Base-by-base conservation (phyloP, 108 stramenopile species). In the Epithemia pelagica region DNA sequence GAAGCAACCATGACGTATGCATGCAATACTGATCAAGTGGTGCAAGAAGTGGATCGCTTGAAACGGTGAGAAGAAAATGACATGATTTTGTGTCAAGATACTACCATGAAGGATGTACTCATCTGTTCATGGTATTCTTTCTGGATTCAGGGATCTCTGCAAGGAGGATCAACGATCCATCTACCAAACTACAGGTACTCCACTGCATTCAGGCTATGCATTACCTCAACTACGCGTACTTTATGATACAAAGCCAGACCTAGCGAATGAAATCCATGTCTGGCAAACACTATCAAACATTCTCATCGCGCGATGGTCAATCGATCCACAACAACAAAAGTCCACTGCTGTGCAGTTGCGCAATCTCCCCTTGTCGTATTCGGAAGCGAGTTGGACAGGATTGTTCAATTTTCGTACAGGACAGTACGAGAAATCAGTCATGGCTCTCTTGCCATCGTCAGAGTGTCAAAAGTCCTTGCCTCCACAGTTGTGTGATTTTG, bases 361-460 rank as follows among this genome's bases (percentile, higher is more conserved):
- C 20, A 21, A 37, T 32, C 63, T 86, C 29, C 85, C 88, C 8
- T 80, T 92, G 24, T 88, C 88, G 1, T 90, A 82, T 74, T 89
- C 87, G 26, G 92, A 94, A 73, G 92, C 92, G 18, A 83, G 82
- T 62, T 94, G 92, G 92, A 90, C 89, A 3, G 92, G 92, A 29
- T 65, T 94, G 63, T 51, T 94, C 30, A 78, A 94, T 61, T 78
- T 89, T 73, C 69, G 72, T 23, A 74, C 74, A 18, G 88, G 88
- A 62, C 46, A 60, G 2, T 90, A 84, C 76, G 80, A 88, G 31
- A 67, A 71, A 32, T 61, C 65, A 27, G 72, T 69, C 5, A 22
- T 88, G 20, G 31, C 54, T 7, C 55, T 87, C 28, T 64, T 89
- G 29, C 83, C 83, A 0, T 54, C 69, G 20, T 10, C 37, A 46